These are phyloP conservation scores for Echria macrotheca DNA, from an alignment of 495 filamentous ascomycete species.

Conservation along the genomic window DNA sequence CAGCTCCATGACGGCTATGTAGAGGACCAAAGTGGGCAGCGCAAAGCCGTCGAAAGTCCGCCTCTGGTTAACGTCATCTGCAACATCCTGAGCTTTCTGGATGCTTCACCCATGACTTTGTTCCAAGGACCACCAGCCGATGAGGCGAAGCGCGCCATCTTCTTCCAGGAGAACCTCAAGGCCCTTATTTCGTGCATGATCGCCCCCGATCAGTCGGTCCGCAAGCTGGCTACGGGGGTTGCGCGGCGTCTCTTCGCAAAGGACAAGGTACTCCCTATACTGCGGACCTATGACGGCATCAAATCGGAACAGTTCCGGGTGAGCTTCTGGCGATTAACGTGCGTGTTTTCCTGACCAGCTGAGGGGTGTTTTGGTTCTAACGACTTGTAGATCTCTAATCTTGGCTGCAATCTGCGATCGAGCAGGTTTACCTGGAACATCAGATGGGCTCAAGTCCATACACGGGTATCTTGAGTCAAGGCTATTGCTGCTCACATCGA, in stretches of 20 bases:
- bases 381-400: no score
- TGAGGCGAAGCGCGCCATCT: conserved; percentile 31
- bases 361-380: no score
- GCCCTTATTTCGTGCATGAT: conserved; percentile 48
- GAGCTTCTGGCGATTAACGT: conserved; percentile 51
- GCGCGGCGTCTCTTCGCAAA: conserved; percentile 43
- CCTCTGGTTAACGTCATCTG: conserved; percentile 40
- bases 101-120: conserved; percentile 46
- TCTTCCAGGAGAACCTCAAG: conserved; percentile 46
- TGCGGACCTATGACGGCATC: conserved; percentile 39
- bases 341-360: no score
- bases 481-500: conserved; percentile 40
- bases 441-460: conserved; percentile 41
- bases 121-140: conserved; percentile 38
- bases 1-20: conserved; percentile 39
- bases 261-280: conserved; percentile 26
- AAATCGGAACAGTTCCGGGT: conserved; percentile 33
- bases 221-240: conserved; percentile 39
- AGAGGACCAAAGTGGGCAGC: conserved; percentile 33
- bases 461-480: conserved; percentile 49
- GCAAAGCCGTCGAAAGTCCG: conserved; percentile 34
- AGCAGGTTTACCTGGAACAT: conserved; percentile 34
- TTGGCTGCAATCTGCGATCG: conserved; percentile 47
- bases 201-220: conserved; percentile 45
- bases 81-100: conserved; percentile 49